Evolutionary conservation across 2,329 filamentous ascomycete species (phyloP).

Genomic region (Arthrobotrys musiformis): DNA sequence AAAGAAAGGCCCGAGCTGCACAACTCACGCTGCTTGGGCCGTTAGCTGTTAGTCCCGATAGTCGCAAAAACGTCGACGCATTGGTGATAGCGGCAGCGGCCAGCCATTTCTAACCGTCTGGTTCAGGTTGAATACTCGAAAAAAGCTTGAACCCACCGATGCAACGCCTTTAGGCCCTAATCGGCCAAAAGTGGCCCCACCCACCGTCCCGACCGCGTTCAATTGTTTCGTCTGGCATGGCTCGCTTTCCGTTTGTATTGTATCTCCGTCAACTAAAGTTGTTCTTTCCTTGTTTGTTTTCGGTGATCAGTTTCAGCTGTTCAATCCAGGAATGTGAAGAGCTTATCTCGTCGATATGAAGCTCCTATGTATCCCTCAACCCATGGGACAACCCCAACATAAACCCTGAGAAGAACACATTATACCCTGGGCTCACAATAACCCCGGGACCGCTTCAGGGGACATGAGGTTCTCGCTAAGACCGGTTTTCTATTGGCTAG

Average conservation of each 20-base stretch:
- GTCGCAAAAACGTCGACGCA: constrained; percentile 42
- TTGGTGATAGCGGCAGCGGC: constrained; percentile 48
- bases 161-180: constrained; percentile 25
- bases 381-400: constrained; percentile 7
- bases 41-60: constrained; percentile 33
- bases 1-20: constrained; percentile 46
- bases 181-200: constrained; percentile 11
- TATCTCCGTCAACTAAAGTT: neutral
- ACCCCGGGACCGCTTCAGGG: neutral
- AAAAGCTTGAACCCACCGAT: constrained; percentile 15
- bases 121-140: constrained; percentile 10
- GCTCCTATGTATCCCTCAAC: neutral
- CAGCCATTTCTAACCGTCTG: constrained; percentile 55
- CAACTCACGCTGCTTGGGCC: constrained; percentile 25
- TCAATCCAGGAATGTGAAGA: constrained; percentile 20
- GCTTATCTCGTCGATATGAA: constrained; percentile 14
- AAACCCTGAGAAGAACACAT: neutral
- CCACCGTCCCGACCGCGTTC: neutral
- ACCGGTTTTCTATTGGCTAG: constrained; percentile 30
- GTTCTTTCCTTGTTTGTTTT: constrained; percentile 5
- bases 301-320: constrained; percentile 21
- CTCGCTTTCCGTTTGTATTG: constrained; percentile 6
- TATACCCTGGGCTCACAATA: neutral
- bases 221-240: constrained; percentile 28
- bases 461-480: constrained; percentile 40